Evolutionary conservation across 148 eudicot genomes (phyloP), one percentile per base, ranked within the genome.

Genomic region (Vaccinium vitisidaea): DNA sequence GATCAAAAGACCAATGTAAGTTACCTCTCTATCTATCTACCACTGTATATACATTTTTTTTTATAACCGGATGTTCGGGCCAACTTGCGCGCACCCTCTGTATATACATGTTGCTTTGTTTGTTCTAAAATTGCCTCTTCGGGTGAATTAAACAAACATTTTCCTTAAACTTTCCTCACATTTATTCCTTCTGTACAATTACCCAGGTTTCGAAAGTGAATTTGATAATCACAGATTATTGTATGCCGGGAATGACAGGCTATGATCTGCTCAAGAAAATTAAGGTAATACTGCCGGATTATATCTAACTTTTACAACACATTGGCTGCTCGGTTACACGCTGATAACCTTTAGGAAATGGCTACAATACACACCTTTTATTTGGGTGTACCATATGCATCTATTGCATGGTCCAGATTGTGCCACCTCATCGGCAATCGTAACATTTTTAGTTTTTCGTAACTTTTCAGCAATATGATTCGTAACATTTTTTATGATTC

Each of bases 1-100:
- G 88, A 88, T 81, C 90, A 90, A 71, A 84, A 80, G 69, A 43
- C 77, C 84, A 84, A 83, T 89, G 98, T 88, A 88, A 85, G 92
- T 80, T 36, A 54, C n/a, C 21, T 14, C 49, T 25, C 69, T 63
- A 18, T 16, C 15, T 5, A 82, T 8, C 23, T 18, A 48, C 25
- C 77, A 16, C 19, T 15, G 8, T 2, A 36, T 1, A 36, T 36
- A 36, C 39, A 36, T 36, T 36, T 36, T 32, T 32, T 36, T 36
- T 36, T 36, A 36, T 36, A 36, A 36, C 39, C 39, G 39, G 3
- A 36, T 36, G 39, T 36, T 0, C 39, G 39, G 3, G 39, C 0
- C 39, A 36, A 2, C 39, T 36, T 36, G 39, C 39, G 39, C 3
- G 39, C 39, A 36, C 39, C 39, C 39, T 2, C 39, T 36, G 39